A percentile compares a stretch with the other conserved stretches of the same genome.
phyloP scores from a whole-genome alignment of 108 stramenopile species.

The Cyclotella choctawhatcheeana region DNA sequence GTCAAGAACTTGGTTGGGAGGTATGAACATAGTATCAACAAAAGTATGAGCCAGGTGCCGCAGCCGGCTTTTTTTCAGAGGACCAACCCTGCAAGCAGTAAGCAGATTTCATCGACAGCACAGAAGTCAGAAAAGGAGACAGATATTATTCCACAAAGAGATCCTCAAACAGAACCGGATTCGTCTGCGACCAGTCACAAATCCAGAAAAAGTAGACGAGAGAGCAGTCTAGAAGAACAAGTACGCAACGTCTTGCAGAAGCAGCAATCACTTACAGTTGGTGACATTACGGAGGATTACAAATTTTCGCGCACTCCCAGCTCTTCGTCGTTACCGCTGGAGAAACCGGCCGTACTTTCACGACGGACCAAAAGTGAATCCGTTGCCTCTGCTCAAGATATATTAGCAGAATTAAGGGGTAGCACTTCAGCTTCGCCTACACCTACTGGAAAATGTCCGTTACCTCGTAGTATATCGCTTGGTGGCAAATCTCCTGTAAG shows the following conservation, averaged over 20 bases:
- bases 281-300: not conserved
- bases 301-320: not conserved
- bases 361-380: constrained; percentile 18
- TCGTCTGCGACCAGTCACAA: constrained; percentile 1
- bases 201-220: not conserved
- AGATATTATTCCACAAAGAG: not conserved
- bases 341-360: not conserved
- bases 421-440: constrained; percentile 11
- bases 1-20: constrained; percentile 9
- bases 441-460: no score
- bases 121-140: not conserved
- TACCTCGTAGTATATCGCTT: constrained; percentile 21
- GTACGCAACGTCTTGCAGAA: constrained; percentile 27
- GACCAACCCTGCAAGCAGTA: not conserved
- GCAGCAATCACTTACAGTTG: constrained; percentile 14
- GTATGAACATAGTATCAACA: constrained; percentile 2
- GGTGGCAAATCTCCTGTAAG: not conserved
- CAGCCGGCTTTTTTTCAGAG: constrained; percentile 1
- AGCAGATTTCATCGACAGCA: not conserved
- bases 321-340: not conserved
- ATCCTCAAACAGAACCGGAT: not conserved
- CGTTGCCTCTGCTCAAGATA: constrained; percentile 35
- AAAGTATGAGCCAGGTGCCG: not conserved
- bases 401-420: constrained; percentile 21
- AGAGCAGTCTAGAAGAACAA: constrained; percentile 30